Percentiles rank a stretch among this genome's conserved stretches.
Evolutionary conservation across 2,329 filamentous ascomycete species (phyloP).

Genomic region (Cordyceps cateniannulata): DNA sequence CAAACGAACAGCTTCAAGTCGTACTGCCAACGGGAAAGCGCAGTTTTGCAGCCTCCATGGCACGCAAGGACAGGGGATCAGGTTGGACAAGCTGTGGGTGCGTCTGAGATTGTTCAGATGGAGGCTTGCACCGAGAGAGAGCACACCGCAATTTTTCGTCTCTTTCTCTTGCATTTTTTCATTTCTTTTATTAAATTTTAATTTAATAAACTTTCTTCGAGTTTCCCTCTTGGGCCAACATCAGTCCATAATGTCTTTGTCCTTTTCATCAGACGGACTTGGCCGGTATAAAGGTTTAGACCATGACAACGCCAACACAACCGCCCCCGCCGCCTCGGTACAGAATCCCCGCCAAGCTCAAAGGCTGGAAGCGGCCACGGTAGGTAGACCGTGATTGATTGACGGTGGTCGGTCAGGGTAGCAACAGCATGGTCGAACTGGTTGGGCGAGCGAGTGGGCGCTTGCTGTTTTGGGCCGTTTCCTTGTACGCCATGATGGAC

Average conservation of each 20-base stretch:
- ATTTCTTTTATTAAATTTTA: not conserved
- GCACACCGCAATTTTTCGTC: not conserved
- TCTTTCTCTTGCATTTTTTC: no score
- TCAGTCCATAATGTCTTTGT: constrained; percentile 1
- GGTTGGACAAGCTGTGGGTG: not conserved
- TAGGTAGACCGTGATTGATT: no score
- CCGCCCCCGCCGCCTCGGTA: not conserved
- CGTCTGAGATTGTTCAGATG: not conserved
- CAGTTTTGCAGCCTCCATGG: no score
- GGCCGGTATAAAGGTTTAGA: not conserved
- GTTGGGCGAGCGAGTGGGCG: not conserved
- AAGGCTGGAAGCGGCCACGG: not conserved
- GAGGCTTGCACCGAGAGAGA: not conserved
- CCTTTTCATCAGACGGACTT: not conserved
- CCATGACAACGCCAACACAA: not conserved
- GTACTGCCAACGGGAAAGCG: no score
- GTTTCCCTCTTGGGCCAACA: not conserved
- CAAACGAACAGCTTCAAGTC: no score
- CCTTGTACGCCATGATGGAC: not conserved
- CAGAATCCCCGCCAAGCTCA: no score
- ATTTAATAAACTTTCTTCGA: not conserved
- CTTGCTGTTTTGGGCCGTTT: not conserved
- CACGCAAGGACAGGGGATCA: no score
- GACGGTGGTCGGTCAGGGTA: not conserved
- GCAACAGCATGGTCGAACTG: not conserved